Conservation (phyloP, 1,284 basidiomycete genomes). For the Trichosporon sp. region DNA sequence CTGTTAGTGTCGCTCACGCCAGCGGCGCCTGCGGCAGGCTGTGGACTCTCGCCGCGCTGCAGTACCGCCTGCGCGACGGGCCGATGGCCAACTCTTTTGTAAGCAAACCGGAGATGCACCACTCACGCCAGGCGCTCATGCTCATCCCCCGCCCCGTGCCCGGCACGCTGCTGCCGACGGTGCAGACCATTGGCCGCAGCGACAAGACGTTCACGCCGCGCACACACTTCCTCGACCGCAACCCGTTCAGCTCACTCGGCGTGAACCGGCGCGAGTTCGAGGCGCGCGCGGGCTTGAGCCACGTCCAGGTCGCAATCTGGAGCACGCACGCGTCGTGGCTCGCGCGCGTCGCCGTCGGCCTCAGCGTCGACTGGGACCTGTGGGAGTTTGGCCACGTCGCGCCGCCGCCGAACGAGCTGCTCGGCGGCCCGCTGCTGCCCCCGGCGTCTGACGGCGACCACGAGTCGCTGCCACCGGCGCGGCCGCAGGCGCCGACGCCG, state of each 20-base stretch:
- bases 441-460: background rate
- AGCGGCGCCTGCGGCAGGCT: slow-evolving; percentile 19
- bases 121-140: slow-evolving; percentile 15
- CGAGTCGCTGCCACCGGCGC: background rate
- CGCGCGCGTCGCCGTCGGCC: slow-evolving; percentile 10
- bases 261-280: slow-evolving; percentile 10
- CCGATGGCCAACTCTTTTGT: slow-evolving; percentile 17
- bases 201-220: slow-evolving; percentile 15
- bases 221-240: slow-evolving; percentile 15
- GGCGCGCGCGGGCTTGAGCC: slow-evolving; percentile 6
- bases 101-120: background rate
- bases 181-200: slow-evolving; percentile 12
- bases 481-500: background rate
- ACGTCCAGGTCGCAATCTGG: slow-evolving; percentile 15
- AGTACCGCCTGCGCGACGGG: slow-evolving; percentile 23
- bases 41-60: slow-evolving; percentile 19
- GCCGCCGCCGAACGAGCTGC: slow-evolving; percentile 5
- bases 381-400: slow-evolving; percentile 18
- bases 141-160: slow-evolving; percentile 18
- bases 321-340: slow-evolving; percentile 16
- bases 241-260: slow-evolving; percentile 17
- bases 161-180: slow-evolving; percentile 1
- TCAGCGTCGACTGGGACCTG: slow-evolving; percentile 11
- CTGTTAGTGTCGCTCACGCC: background rate
- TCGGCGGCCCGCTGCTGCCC: background rate